These are phyloP conservation scores for Hymenoscyphus linearis DNA, from an alignment of 2,329 filamentous ascomycete genomes.

Conservation along the genomic window DNA sequence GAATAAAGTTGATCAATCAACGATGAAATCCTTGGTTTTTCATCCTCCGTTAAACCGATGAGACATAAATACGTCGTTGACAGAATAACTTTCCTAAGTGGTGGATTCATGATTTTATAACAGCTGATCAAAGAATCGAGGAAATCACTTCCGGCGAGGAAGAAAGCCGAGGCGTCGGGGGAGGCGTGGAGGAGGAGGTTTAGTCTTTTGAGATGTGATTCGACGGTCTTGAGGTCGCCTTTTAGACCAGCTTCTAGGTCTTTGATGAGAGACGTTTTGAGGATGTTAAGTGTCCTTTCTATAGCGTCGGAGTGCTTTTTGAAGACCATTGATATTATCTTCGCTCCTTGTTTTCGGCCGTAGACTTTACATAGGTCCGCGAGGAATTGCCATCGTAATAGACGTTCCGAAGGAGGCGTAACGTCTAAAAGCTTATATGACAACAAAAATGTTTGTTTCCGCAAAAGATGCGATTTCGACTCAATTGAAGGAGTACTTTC, in stretches of 20 bases:
- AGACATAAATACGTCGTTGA: constrained; percentile 73
- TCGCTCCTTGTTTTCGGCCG: constrained; percentile 54
- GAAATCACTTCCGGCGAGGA: constrained; percentile 83
- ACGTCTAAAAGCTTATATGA: constrained; percentile 49
- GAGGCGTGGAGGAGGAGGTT: constrained; percentile 61
- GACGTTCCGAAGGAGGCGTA: constrained; percentile 36
- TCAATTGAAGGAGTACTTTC: constrained; percentile 7
- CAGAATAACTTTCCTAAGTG: constrained; percentile 61
- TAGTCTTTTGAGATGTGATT: constrained; percentile 51
- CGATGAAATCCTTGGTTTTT: constrained; percentile 65
- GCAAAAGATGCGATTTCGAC: constrained; percentile 44
- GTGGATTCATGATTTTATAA: constrained; percentile 59
- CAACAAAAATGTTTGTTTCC: constrained; percentile 61
- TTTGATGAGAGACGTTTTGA: constrained; percentile 58
- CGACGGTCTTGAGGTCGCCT: constrained; percentile 49
- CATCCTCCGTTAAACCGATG: constrained; percentile 60
- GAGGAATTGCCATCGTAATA: constrained; percentile 64
- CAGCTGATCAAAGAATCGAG: constrained; percentile 67
- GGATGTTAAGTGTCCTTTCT: constrained; percentile 49
- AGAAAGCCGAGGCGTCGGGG: constrained; percentile 50
- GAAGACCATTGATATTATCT: constrained; percentile 47
- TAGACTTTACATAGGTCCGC: constrained; percentile 64
- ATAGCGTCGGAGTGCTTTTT: constrained; percentile 43
- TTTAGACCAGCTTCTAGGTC: constrained; percentile 57
- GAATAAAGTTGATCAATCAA: constrained; percentile 80